Evolutionary conservation across 345 rosid species (phyloP).

Genomic region (Psidium guajava): DNA sequence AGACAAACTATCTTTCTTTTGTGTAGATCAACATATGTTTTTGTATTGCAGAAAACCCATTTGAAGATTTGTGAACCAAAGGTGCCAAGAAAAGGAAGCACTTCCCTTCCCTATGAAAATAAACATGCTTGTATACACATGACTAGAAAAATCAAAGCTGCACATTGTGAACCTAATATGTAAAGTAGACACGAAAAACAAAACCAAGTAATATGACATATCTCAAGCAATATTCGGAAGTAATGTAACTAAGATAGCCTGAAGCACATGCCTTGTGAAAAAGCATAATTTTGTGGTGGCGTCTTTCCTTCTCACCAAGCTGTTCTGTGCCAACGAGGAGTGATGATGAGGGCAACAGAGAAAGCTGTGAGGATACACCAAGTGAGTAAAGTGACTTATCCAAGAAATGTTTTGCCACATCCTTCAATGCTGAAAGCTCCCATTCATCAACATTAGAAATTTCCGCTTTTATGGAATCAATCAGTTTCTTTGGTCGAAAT

Average conservation of each 20-base stretch:
- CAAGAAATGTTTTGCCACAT: constrained; percentile 49
- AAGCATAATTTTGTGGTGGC: constrained; percentile 53
- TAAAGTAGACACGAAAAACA: not conserved
- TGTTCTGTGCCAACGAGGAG: constrained; percentile 40
- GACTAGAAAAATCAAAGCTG: not conserved
- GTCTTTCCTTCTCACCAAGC: constrained; percentile 41
- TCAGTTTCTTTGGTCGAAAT: constrained; percentile 66
- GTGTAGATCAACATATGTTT: not conserved
- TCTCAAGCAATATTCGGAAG: not conserved
- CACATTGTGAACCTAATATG: not conserved
- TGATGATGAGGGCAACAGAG: constrained; percentile 35
- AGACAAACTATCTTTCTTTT: not conserved
- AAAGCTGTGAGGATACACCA: constrained; percentile 50
- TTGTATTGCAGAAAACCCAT: not conserved
- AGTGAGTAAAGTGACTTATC: constrained; percentile 68
- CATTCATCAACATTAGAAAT: constrained; percentile 35
- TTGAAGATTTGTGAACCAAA: not conserved
- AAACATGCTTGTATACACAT: not conserved
- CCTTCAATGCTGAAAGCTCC: constrained; percentile 34
- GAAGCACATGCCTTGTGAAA: constrained; percentile 46
- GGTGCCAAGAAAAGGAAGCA: not conserved
- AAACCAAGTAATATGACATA: not conserved
- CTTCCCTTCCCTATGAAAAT: not conserved
- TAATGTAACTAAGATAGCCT: not conserved
- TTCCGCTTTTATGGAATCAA: constrained; percentile 46